Conservation (phyloP, 192 early-diverging fungal genomes). For the Rhizophlyctis rosea region DNA sequence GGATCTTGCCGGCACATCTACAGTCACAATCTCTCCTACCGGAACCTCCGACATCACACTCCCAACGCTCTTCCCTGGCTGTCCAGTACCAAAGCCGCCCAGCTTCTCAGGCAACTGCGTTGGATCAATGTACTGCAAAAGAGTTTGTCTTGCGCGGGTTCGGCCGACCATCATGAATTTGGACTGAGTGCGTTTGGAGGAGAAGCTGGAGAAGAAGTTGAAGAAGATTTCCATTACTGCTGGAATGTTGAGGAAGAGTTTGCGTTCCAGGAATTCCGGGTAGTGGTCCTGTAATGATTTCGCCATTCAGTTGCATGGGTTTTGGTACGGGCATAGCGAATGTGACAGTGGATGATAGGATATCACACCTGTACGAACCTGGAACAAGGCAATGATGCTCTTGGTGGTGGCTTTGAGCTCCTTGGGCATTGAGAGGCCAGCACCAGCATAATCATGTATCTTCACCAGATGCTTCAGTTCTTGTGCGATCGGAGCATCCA, state of each 20-base stretch:
- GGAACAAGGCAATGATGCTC: constrained; percentile 32
- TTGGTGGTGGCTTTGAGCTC: constrained; percentile 30
- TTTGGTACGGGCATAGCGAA: no score
- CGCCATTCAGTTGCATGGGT: no score
- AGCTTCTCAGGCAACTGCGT: not conserved
- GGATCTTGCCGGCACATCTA: constrained; percentile 6
- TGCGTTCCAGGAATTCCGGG: constrained; percentile 35
- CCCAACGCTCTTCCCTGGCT: not conserved
- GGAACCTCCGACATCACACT: not conserved
- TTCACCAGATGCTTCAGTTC: no score
- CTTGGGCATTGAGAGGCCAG: constrained; percentile 15
- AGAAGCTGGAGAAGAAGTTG: constrained; percentile 17
- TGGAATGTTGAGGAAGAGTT: constrained; percentile 35
- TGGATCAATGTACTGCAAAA: constrained; percentile 9
- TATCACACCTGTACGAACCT: no score
- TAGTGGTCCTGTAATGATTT: constrained; percentile 32
- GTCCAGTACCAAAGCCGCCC: constrained; percentile 17
- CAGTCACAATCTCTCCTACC: not conserved
- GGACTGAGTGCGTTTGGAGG: constrained; percentile 19
- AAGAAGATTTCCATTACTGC: constrained; percentile 27
- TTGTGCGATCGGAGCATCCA: no score
- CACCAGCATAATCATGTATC: constrained; percentile 29
- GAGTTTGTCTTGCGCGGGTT: not conserved
- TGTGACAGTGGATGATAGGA: no score
- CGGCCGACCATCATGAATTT: constrained; percentile 23